Conservation (phyloP, 2,329 filamentous ascomycete genomes). For the Colletotrichum salicis region DNA sequence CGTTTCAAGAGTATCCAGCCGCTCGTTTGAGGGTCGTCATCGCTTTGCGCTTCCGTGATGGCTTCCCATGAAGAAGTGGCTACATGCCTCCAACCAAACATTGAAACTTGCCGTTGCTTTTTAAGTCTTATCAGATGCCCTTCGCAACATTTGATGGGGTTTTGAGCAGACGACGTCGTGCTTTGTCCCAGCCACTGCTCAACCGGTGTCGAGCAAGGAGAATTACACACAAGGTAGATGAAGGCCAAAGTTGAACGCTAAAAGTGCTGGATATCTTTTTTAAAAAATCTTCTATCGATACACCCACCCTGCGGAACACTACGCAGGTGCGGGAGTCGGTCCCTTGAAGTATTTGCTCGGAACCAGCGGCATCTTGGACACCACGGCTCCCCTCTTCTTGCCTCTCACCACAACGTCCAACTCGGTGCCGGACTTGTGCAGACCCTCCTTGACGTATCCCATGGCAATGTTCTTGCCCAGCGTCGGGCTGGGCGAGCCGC, state of each 20-base stretch:
- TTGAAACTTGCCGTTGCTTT: constrained; percentile 1
- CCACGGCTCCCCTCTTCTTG: constrained; percentile 77
- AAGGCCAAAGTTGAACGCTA: background rate
- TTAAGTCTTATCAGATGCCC: background rate
- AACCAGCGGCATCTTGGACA: constrained; percentile 91
- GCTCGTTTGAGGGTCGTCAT: constrained; percentile 52
- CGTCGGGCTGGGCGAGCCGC: constrained; percentile 88
- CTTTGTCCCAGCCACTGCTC: background rate
- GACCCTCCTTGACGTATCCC: constrained; percentile 85
- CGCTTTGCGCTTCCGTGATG: constrained; percentile 49
- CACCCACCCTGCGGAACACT: constrained; percentile 3
- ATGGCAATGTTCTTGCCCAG: constrained; percentile 94
- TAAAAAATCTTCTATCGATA: constrained; percentile 22
- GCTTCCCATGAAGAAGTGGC: constrained; percentile 50
- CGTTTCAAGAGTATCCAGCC: constrained; percentile 36
- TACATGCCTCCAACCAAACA: constrained; percentile 5
- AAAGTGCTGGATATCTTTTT: constrained; percentile 24
- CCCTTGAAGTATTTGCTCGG: constrained; percentile 78
- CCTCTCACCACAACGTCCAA: constrained; percentile 82
- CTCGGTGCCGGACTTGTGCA: constrained; percentile 87
- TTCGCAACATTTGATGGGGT: background rate
- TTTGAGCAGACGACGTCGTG: background rate
- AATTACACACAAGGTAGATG: background rate
- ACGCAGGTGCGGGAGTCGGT: constrained; percentile 32
- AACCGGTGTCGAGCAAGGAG: background rate